Evolutionary conservation across 2,329 filamentous ascomycete species (phyloP), one percentile per base, ranked within the genome.

Genomic region (Torrubiellomyces zombiae): DNA sequence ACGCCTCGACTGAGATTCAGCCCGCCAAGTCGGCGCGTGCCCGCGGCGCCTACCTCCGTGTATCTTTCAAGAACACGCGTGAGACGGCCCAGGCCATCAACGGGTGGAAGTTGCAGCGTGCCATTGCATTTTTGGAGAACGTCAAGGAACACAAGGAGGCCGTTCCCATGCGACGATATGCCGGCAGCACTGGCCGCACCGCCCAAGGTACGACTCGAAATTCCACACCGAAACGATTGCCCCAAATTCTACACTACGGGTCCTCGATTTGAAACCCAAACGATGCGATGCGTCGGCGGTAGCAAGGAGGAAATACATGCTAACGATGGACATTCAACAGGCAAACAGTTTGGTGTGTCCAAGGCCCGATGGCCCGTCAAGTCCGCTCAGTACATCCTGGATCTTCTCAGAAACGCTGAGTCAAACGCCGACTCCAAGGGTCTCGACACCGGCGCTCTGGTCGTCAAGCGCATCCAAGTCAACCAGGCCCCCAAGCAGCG

Each of bases 391-490:
- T 93, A 92, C 72, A 73, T 98, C 39, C 75, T 94, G 60, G 80
- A 78, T 55, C 82, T 98, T 49, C 80, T 98, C 49, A 89, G 85
- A 74, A 93, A 93, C 65, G 83, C 83, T 44, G 83, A 92, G 70
- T 75, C 83, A 66, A 93, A 93, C 63, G 83, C 83, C 56, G 85
- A 93, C 50, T 79, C 80, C 60, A 93, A 93, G 73, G 83, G 85
- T 51, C 81, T 93, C 52, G 83, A 98, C 65, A 95, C 85, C 55
- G 76, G 75, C 65, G 91, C 91, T 72, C 70, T 98, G 55, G 65
- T 95, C 56, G 80, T 98, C 67, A 94, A 94, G 81, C 91, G 94
- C 79, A 98, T 98, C 67, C 89, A 98, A 71, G 89, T 98, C 73
- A 98, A 98, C 81, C 89, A 98, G 73, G 91, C 89, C 47, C 89